phyloP scores from a whole-genome alignment of 1,284 basidiomycete genomes.

The Microbotryum silenes-acaulis region DNA sequence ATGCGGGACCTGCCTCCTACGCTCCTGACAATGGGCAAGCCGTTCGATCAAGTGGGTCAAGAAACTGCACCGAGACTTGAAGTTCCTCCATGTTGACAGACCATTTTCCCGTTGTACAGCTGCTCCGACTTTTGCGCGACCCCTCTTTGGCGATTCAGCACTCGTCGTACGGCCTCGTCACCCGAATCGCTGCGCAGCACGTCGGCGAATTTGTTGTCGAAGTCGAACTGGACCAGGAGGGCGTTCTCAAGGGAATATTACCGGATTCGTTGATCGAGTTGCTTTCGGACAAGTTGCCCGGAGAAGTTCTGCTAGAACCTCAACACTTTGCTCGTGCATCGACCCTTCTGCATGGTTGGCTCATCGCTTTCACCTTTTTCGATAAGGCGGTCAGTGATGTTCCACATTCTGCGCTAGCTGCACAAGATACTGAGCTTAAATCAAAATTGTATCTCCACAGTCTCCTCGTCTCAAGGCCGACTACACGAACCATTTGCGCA shows the following conservation, averaged over 20 bases:
- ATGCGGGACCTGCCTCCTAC: constrained; percentile 55
- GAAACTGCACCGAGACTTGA: neutral
- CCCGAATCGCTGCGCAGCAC: constrained; percentile 55
- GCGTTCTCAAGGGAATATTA: constrained; percentile 44
- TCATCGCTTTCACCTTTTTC: constrained; percentile 81
- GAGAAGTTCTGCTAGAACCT: neutral
- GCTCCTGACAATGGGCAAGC: constrained; percentile 56
- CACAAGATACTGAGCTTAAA: constrained; percentile 4
- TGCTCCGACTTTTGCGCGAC: constrained; percentile 65
- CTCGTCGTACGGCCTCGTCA: constrained; percentile 61
- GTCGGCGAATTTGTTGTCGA: constrained; percentile 77
- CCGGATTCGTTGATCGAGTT: constrained; percentile 60
- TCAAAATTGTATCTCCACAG: constrained; percentile 40
- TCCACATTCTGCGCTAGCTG: neutral
- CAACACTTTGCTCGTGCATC: constrained; percentile 22
- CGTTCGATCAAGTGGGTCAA: constrained; percentile 53
- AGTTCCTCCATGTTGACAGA: too few relatives aligned
- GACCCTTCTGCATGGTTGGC: constrained; percentile 71
- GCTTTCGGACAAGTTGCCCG: constrained; percentile 3
- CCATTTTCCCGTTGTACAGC: constrained; percentile 44
- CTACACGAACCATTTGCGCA: constrained; percentile 79
- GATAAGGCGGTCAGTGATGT: constrained; percentile 60
- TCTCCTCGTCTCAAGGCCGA: constrained; percentile 69
- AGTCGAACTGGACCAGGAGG: constrained; percentile 58
- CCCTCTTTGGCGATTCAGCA: constrained; percentile 58